phyloP scores from a whole-genome alignment of 768 basidiomycete genomes.

The Chalciporus sphaerocephalus region DNA sequence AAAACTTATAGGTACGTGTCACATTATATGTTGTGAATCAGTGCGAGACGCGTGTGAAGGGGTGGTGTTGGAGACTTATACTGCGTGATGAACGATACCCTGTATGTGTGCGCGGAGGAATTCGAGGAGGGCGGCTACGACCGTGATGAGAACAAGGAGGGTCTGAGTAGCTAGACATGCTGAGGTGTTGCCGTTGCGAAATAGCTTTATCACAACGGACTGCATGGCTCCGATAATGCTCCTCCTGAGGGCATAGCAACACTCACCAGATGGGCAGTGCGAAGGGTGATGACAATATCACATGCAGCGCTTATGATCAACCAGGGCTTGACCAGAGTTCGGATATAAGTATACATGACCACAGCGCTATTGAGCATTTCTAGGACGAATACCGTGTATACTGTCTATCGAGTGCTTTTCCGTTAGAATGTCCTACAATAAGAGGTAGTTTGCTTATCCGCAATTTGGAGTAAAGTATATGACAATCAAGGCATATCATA shows the following conservation, averaged over 20 bases:
- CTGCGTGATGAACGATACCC: slow-evolving; percentile 8
- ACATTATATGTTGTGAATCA: not conserved
- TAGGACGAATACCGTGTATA: slow-evolving; percentile 4
- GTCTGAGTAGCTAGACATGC: slow-evolving; percentile 2
- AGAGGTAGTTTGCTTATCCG: slow-evolving; percentile 1
- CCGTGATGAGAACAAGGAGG: slow-evolving; percentile 8
- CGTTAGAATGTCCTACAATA: not conserved
- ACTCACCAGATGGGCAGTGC: slow-evolving; percentile 10
- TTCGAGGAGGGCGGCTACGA: slow-evolving; percentile 10
- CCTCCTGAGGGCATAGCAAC: too few relatives aligned
- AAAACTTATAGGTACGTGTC: slow-evolving; percentile 2
- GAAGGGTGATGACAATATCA: slow-evolving; percentile 9
- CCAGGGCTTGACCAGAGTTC: slow-evolving; percentile 7
- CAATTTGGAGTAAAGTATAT: slow-evolving; percentile 4
- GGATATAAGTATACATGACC: slow-evolving; percentile 5
- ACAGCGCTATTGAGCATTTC: slow-evolving; percentile 8
- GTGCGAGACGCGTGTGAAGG: too few relatives aligned
- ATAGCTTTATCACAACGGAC: not conserved
- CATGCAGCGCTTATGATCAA: slow-evolving; percentile 11
- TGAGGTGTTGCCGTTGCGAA: not conserved
- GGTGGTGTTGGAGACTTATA: not conserved
- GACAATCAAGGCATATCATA: not conserved
- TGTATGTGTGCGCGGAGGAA: slow-evolving; percentile 5
- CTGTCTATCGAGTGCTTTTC: not conserved
- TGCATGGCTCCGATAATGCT: too few relatives aligned